phyloP scores from a whole-genome alignment of 2,329 filamentous ascomycete species.

The Colletotrichum abscissum region DNA sequence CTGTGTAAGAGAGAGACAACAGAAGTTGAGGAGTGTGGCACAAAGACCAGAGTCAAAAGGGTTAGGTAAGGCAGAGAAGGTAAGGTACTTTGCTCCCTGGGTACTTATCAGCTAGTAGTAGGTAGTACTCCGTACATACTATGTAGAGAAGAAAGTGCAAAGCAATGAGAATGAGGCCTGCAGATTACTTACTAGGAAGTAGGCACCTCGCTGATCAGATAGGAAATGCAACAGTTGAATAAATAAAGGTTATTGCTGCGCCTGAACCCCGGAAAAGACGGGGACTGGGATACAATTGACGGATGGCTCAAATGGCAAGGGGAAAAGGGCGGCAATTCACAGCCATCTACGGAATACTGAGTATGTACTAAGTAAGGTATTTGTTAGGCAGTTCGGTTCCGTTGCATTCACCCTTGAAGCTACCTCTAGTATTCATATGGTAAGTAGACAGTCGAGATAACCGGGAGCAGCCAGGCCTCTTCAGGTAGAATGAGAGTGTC shows the following conservation, averaged over 20 bases:
- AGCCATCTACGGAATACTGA: background rate
- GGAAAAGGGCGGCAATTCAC: background rate
- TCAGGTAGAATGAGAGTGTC: background rate
- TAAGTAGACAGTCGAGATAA: background rate
- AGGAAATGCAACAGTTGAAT: background rate
- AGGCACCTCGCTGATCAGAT: background rate
- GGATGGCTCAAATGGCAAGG: background rate
- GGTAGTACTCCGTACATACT: no score
- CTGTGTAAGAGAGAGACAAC: background rate
- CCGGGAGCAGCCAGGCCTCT: conserved; percentile 1
- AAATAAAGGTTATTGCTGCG: background rate
- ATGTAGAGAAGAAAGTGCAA: no score
- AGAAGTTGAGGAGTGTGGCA: background rate
- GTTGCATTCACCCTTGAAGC: background rate
- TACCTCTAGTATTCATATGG: no score
- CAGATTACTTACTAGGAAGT: no score
- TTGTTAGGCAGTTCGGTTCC: background rate
- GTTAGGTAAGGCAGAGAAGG: conserved; percentile 1
- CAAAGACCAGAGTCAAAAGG: background rate
- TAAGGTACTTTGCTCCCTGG: no score
- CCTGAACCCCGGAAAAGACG: background rate
- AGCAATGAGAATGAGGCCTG: no score
- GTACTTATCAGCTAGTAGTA: no score
- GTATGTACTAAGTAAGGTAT: background rate
- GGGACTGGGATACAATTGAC: background rate